Percentiles rank a stretch among this genome's conserved stretches.
phyloP scores from a whole-genome alignment of 1,284 basidiomycete genomes.

The Ceratobasidium papillatum region DNA sequence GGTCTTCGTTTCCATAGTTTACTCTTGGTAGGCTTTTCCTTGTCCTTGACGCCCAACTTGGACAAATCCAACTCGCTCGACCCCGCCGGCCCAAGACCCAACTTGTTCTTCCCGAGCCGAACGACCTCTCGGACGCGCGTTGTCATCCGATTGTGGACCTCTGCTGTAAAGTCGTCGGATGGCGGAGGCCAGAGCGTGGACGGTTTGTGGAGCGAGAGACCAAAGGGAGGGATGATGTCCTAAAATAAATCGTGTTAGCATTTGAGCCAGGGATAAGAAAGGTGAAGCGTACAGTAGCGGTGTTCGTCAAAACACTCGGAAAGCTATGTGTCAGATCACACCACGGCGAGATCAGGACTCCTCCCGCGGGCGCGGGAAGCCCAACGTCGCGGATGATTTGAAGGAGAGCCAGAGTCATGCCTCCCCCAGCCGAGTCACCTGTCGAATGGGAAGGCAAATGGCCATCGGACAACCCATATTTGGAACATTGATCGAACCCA shows the following conservation, averaged over 20 bases:
- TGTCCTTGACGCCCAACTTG: slow-evolving; percentile 12
- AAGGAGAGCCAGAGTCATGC: slow-evolving; percentile 82
- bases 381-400: slow-evolving; percentile 79
- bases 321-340: slow-evolving; percentile 58
- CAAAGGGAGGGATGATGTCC: slow-evolving; percentile 71
- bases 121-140: slow-evolving; percentile 23
- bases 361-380: slow-evolving; percentile 60
- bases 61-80: slow-evolving; percentile 20
- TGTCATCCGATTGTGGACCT: slow-evolving; percentile 1
- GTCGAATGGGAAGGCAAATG: slow-evolving; percentile 51
- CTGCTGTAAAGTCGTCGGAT: slow-evolving; percentile 11
- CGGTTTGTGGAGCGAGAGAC: slow-evolving; percentile 80
- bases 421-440: slow-evolving; percentile 94
- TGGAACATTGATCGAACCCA: neutral
- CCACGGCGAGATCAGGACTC: slow-evolving; percentile 44
- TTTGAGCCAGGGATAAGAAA: neutral
- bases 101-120: slow-evolving; percentile 9
- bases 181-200: slow-evolving; percentile 93
- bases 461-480: too few relatives aligned
- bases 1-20: neutral
- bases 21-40: neutral
- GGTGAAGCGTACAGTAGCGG: slow-evolving; percentile 57
- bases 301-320: slow-evolving; percentile 47
- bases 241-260: slow-evolving; percentile 47
- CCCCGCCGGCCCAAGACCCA: slow-evolving; percentile 2